Percentiles rank a stretch among this genome's conserved stretches.
Conservation (phyloP, 305 asterid genomes). For the Fraxinus platypoda region DNA sequence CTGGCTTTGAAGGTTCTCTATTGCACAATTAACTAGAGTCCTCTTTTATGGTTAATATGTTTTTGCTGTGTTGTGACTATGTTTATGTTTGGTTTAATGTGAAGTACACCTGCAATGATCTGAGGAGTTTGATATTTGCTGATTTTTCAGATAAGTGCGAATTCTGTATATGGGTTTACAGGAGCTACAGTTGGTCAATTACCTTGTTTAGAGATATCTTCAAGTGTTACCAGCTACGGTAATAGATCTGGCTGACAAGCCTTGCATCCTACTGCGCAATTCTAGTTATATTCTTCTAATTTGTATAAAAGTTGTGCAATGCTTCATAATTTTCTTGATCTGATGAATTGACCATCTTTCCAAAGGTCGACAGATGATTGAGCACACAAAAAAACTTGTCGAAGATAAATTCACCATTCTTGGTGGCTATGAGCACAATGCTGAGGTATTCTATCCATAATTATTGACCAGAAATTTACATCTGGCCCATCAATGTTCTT, state of each 20-base stretch:
- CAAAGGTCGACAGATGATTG: conserved; percentile 98
- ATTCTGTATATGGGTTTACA: conserved; percentile 97
- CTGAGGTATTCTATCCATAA: conserved; percentile 61
- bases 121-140: conserved; percentile 33
- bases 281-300: conserved; percentile 5
- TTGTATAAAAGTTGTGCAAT: conserved; percentile 1
- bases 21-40: conserved; percentile 6
- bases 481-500: conserved; percentile 14
- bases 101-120: conserved; percentile 9
- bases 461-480: conserved; percentile 36
- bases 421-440: conserved; percentile 87
- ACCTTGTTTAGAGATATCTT: conserved; percentile 97
- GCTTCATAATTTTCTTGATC: conserved; percentile 28
- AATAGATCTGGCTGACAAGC: conserved; percentile 28
- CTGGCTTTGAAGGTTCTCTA: conserved; percentile 86
- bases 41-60: conserved; percentile 6
- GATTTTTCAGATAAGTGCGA: conserved; percentile 83
- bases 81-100: conserved; percentile 10
- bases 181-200: conserved; percentile 98
- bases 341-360: conserved; percentile 25
- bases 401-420: conserved; percentile 83
- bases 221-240: conserved; percentile 99
- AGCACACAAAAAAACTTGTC: conserved; percentile 91
- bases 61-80: conserved; percentile 4
- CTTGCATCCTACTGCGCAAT: conserved; percentile 13